Percentiles rank a stretch among this genome's conserved stretches.
phyloP scores from a whole-genome alignment of 768 basidiomycete genomes.

The Amanita pseudoporphyria region DNA sequence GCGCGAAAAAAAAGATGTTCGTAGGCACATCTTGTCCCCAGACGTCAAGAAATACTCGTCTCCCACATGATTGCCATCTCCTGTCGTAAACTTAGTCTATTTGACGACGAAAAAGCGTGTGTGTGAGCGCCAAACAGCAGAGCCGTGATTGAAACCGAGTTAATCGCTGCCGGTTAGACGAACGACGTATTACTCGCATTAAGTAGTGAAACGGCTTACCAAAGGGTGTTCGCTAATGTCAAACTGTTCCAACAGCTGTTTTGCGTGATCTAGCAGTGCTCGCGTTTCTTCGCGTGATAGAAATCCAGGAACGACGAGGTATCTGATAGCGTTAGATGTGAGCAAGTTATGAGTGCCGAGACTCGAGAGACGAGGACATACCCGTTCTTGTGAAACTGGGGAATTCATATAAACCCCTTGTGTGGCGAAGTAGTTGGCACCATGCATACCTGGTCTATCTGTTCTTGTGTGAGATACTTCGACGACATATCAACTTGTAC shows the following conservation, averaged over 20 bases:
- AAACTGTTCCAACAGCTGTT: conserved; percentile 72
- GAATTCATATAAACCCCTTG: background rate
- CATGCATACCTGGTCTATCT: conserved; percentile 8
- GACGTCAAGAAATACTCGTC: conserved; percentile 91
- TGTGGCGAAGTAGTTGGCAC: background rate
- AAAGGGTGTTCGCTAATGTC: conserved; percentile 69
- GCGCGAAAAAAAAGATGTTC: background rate
- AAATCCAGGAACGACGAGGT: conserved; percentile 72
- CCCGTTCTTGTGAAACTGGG: conserved; percentile 54
- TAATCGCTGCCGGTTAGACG: no score
- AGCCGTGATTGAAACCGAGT: no score
- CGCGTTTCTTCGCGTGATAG: conserved; percentile 46
- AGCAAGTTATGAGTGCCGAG: background rate
- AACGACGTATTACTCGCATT: no score
- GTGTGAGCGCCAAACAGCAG: background rate
- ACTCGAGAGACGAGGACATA: conserved; percentile 15
- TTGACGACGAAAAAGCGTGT: background rate
- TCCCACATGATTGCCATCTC: conserved; percentile 68
- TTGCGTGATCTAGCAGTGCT: conserved; percentile 60
- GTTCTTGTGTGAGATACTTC: conserved; percentile 7
- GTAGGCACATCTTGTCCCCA: conserved; percentile 75
- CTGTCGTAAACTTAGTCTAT: conserved; percentile 87
- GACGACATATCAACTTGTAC: conserved; percentile 1
- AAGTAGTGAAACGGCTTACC: conserved; percentile 29
- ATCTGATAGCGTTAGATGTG: conserved; percentile 33